Evolutionary conservation across 2,329 filamentous ascomycete species (phyloP).

Genomic region (Cercospora zeina): DNA sequence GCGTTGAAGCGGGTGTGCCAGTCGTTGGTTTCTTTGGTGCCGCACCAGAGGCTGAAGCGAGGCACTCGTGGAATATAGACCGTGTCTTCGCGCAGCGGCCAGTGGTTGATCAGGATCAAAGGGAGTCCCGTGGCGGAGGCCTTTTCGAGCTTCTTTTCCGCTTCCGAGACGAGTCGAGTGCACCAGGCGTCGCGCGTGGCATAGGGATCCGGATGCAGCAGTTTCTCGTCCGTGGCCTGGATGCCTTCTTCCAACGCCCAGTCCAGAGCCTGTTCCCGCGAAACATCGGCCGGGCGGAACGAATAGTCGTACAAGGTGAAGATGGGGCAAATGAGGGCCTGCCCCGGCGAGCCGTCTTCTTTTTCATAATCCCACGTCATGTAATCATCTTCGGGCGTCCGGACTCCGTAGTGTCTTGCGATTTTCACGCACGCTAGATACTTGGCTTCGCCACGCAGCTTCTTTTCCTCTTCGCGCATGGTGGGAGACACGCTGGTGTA

Average conservation of each 20-base stretch:
- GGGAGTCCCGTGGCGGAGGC: slow-evolving; percentile 38
- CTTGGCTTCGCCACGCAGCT: slow-evolving; percentile 54
- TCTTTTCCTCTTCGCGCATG: slow-evolving; percentile 35
- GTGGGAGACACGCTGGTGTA: slow-evolving; percentile 52
- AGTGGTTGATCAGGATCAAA: slow-evolving; percentile 50
- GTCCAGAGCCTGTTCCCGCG: slow-evolving; percentile 50
- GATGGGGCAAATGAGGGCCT: slow-evolving; percentile 55
- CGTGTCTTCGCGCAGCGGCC: slow-evolving; percentile 50
- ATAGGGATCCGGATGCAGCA: slow-evolving; percentile 51
- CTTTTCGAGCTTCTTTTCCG: slow-evolving; percentile 45
- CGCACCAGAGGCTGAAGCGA: slow-evolving; percentile 51
- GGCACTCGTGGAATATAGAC: slow-evolving; percentile 47
- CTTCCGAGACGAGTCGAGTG: slow-evolving; percentile 44
- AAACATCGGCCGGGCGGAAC: slow-evolving; percentile 55
- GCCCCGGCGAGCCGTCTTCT: slow-evolving; percentile 50
- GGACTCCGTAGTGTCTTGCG: slow-evolving; percentile 54
- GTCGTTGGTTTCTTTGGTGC: slow-evolving; percentile 50
- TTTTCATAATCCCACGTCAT: slow-evolving; percentile 48
- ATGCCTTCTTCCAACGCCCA: slow-evolving; percentile 51
- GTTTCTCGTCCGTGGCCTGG: slow-evolving; percentile 49
- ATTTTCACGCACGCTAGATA: slow-evolving; percentile 57
- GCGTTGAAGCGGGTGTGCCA: slow-evolving; percentile 51
- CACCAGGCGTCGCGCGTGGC: slow-evolving; percentile 50
- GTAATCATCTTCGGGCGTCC: slow-evolving; percentile 59
- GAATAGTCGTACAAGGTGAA: slow-evolving; percentile 64